Evolutionary conservation across 768 basidiomycete species (phyloP), one percentile per base, ranked within the genome.

Genomic region (Leccinum arenicola): DNA sequence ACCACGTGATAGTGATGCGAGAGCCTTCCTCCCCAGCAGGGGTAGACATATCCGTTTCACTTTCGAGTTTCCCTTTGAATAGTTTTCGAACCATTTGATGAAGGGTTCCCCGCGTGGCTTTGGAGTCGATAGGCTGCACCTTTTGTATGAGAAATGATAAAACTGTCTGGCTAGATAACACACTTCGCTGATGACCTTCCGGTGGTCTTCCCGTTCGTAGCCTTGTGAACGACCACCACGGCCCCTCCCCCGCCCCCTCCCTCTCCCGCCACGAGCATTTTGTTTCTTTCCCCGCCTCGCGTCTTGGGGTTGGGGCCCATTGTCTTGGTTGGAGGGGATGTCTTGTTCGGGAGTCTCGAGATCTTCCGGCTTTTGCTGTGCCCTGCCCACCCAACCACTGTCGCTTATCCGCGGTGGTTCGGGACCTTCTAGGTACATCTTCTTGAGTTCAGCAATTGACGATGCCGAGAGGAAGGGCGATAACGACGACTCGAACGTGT

Each of bases 51-150:
- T 90, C 88, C 1, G 91, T 89, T 69, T 93, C 89, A 29, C 86
- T 91, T 55, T 95, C 90, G 54, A 98, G 80, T 66, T 90, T 91
- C 29, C 93, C 93, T 3, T 71, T 77, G 72, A 98, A 98, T 17
- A 91, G 71, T 63, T 88, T 84, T 58, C 97, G 84, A 52, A 99
- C 78, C 14, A 79, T 75, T 72, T 90, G 81, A 71, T 99, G 97
- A 60, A 98, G 81, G 3, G 84, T 83, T 2, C 92, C 93, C 27
- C 97, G 84, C 6, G 82, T 84, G 36, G 83, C 80, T 74, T 98
- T 98, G 7, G 86, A 88, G 23, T 79, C 70, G 50, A 99, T 95
- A 10, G 91, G 88, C 94, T 97, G 72, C 33, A 54, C 27, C 15
- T 10, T 35, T 12, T 31, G 58, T 59, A 55, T 64, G 53, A 71